Conservation (phyloP, 163 green algal species). For the Chlamydomonas reinhardtii region DNA sequence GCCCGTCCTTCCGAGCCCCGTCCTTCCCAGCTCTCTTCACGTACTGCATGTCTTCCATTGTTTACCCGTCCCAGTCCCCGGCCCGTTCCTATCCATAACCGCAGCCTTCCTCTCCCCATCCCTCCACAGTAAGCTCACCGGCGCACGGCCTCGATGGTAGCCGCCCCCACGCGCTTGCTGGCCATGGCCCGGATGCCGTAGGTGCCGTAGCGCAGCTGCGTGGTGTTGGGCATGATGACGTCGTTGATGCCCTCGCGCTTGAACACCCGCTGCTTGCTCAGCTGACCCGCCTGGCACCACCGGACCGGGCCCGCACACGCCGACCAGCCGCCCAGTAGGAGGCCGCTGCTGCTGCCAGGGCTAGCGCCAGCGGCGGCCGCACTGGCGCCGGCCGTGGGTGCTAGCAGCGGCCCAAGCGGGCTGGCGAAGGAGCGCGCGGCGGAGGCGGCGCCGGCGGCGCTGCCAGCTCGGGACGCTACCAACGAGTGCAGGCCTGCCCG, state of each 20-base stretch:
- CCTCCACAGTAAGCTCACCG: conserved; percentile 31
- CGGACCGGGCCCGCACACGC: conserved; percentile 3
- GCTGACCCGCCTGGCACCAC: conserved; percentile 42
- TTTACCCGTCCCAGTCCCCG: too few species aligned
- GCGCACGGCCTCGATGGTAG: conserved; percentile 71
- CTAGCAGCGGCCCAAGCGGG: background rate
- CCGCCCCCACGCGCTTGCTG: conserved; percentile 59
- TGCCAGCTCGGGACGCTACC: too few species aligned
- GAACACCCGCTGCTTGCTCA: conserved; percentile 47
- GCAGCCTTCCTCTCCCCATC: too few species aligned
- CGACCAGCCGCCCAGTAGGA: background rate
- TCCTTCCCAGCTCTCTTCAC: too few species aligned
- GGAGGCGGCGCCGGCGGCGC: too few species aligned
- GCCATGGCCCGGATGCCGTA: conserved; percentile 69
- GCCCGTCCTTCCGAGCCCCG: too few species aligned
- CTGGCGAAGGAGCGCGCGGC: background rate
- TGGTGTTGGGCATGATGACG: conserved; percentile 69
- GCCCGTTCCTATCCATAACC: too few species aligned
- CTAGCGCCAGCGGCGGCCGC: too few species aligned
- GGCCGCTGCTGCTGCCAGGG: background rate
- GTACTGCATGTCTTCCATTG: too few species aligned
- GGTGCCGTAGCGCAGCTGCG: conserved; percentile 64
- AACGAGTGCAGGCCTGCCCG: too few species aligned
- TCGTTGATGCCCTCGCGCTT: conserved; percentile 69
- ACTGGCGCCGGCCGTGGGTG: too few species aligned